Evolutionary conservation across 2,329 filamentous ascomycete species (phyloP), one percentile per base, ranked within the genome.

Genomic region (Fusarium praegraminearum): DNA sequence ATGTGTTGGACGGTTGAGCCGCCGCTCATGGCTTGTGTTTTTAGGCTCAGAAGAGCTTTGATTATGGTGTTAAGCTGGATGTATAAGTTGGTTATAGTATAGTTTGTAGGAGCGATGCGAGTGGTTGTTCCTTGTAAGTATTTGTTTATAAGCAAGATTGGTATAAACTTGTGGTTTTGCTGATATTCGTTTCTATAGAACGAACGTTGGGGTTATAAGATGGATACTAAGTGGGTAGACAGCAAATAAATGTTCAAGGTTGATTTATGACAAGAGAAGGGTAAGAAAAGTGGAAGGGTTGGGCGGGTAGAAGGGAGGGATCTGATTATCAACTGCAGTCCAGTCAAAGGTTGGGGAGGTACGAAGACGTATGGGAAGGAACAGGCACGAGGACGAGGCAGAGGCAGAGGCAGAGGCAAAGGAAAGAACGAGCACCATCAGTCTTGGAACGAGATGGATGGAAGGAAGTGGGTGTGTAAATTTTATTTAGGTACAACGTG

Each of bases 1-100:
- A 90, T 85, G 70, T 84, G 81, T 59, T 81, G 78, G 60, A 81
- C 76, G 62, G 77, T 75, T 56, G 75, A 72, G 56, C 69, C 72
- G 68, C 73, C 74, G 67, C 70, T 76, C 78, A 80, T 80, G 67
- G 67, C 75, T 73, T 57, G 54, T 55, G 22, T 40, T 59, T 40
- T 55, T 26, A 46, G 20, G 70, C 67, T 66, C 61, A 66, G 64
- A 55, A 44, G 66, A 65, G 62, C 66, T 55, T 56, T 20, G 32
- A 24, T 47, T 15, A 16, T 30, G 8, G 7, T 40, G 26, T 38
- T 33, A 20, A 35, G 36, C 38, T 57, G 40, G 43, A 18, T 9
- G 24, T 40, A 28, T 22, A 51, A 40, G 35, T 51, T 13, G 45
- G 13, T 12, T 56, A 6, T 43, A 46, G 16, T 38, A 13, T 38